Evolutionary conservation across 2,329 filamentous ascomycete species (phyloP).

Genomic region (Epicoccum sorghinum): DNA sequence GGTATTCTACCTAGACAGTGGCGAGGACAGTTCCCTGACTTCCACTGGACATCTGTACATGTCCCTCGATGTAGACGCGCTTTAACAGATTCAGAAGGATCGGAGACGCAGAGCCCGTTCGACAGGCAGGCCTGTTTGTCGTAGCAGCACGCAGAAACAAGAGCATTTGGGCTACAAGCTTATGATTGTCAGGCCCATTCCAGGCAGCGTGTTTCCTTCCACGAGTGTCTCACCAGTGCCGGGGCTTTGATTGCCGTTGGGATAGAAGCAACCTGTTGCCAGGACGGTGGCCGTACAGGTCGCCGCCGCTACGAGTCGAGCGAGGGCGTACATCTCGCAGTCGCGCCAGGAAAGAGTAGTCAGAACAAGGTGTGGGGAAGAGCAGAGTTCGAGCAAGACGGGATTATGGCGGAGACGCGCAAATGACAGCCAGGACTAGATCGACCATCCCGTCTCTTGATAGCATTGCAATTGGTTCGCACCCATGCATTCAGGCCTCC

Average conservation of each 20-base stretch:
- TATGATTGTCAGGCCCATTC: too few relatives aligned
- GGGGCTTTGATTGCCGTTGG: constrained; percentile 16
- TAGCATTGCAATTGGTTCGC: not conserved
- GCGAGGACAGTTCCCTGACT: constrained; percentile 32
- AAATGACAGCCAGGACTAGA: not conserved
- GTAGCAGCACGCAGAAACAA: constrained; percentile 35
- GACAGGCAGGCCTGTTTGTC: constrained; percentile 39
- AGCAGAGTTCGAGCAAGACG: not conserved
- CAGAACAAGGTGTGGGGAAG: constrained; percentile 3
- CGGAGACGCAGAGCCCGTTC: constrained; percentile 37
- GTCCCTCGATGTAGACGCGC: constrained; percentile 34
- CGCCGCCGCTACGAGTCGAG: constrained; percentile 3
- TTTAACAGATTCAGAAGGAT: constrained; percentile 27
- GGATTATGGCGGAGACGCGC: not conserved
- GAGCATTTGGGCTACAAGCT: constrained; percentile 23
- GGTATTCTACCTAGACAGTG: constrained; percentile 25
- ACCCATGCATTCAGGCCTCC: constrained; percentile 1
- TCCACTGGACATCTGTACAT: constrained; percentile 36
- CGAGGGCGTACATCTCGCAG: not conserved
- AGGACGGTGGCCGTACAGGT: constrained; percentile 8
- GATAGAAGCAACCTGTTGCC: constrained; percentile 24
- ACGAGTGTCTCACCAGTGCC: too few relatives aligned
- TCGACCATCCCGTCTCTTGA: constrained; percentile 9
- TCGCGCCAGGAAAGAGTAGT: not conserved
- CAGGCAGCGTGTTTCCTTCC: too few relatives aligned